Conservation (phyloP, 2,329 filamentous ascomycete genomes). For the Thermoascus crustaceus region DNA sequence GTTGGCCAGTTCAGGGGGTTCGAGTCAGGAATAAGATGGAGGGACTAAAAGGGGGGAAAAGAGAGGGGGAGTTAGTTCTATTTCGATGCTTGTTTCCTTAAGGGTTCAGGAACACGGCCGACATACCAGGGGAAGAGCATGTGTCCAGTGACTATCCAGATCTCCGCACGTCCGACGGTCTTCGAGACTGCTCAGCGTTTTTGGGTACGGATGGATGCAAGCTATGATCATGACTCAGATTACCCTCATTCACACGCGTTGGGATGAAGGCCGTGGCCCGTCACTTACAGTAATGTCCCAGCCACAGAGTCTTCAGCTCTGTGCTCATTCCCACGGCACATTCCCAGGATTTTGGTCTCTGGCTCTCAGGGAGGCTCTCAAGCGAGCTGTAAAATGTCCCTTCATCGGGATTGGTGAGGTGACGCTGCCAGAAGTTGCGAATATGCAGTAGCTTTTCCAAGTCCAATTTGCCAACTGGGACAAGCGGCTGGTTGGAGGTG, state of each 20-base stretch:
- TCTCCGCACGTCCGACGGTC: conserved; percentile 31
- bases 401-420: conserved; percentile 25
- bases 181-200: conserved; percentile 14
- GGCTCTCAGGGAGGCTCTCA: conserved; percentile 7
- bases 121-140: conserved; percentile 20
- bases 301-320: conserved; percentile 18
- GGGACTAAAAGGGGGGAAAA: conserved; percentile 10
- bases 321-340: conserved; percentile 4
- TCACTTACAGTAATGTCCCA: conserved; percentile 28
- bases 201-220: conserved; percentile 29
- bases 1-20: conserved; percentile 20
- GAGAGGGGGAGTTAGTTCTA: background rate
- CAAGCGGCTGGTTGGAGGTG: conserved; percentile 7
- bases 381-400: conserved; percentile 20
- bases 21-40: conserved; percentile 14
- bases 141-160: conserved; percentile 14
- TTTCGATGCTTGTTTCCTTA: background rate
- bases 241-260: background rate
- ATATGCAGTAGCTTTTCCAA: conserved; percentile 29
- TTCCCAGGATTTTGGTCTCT: conserved; percentile 16
- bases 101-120: background rate
- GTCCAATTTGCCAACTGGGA: conserved; percentile 16
- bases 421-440: conserved; percentile 36
- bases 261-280: background rate
- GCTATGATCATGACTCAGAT: conserved; percentile 13